Percentiles rank a stretch among this genome's conserved stretches.
Conservation (phyloP, 108 stramenopile species). For the Skeletonema marinoi region DNA sequence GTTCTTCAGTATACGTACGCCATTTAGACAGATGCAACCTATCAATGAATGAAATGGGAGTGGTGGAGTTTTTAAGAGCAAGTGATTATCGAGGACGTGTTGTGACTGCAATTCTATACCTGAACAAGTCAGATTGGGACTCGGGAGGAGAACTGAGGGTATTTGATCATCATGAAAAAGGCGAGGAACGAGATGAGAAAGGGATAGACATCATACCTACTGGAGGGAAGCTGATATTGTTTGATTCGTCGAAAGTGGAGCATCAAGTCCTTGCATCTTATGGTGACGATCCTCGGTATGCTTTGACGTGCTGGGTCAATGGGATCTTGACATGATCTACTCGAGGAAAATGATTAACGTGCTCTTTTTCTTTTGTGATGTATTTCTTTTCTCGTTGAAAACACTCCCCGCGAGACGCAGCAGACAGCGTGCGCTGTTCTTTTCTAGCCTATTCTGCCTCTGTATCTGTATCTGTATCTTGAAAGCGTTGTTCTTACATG, state of each 20-base stretch:
- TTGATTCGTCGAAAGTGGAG: constrained; percentile 27
- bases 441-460: no score
- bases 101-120: constrained; percentile 37
- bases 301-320: constrained; percentile 29
- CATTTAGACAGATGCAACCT: constrained; percentile 31
- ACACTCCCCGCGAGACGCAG: no score
- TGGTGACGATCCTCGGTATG: constrained; percentile 4
- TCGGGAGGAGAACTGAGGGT: constrained; percentile 11
- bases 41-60: constrained; percentile 23
- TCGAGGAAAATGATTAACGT: not conserved
- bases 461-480: no score
- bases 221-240: constrained; percentile 29
- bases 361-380: no score
- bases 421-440: no score
- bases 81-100: constrained; percentile 38
- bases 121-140: constrained; percentile 33
- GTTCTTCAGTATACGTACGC: constrained; percentile 17
- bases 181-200: not conserved
- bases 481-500: no score
- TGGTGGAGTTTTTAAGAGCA: constrained; percentile 26
- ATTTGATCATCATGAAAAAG: not conserved
- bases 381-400: no score
- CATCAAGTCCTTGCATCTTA: constrained; percentile 25
- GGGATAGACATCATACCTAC: constrained; percentile 14
- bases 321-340: not conserved